Evolutionary conservation across 2,329 filamentous ascomycete species (phyloP).

Genomic region (Laburnicola sp.): DNA sequence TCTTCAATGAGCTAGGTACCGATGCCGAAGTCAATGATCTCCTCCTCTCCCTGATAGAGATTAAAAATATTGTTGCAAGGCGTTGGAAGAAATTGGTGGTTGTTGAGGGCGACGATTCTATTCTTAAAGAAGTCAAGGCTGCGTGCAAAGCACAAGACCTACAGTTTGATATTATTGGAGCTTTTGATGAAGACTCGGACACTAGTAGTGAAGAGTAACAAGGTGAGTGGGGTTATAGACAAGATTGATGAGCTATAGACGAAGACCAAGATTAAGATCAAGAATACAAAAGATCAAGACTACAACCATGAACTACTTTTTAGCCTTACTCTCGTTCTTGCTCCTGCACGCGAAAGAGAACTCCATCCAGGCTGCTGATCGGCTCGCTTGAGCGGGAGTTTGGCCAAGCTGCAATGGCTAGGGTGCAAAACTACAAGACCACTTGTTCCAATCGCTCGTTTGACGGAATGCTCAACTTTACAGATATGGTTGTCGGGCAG

Average conservation of each 20-base stretch:
- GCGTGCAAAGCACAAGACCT: slow-evolving; percentile 26
- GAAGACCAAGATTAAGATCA: not conserved
- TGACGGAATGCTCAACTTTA: no score
- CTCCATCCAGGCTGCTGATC: no score
- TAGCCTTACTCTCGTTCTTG: no score
- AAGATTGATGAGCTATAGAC: not conserved
- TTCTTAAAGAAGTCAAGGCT: slow-evolving; percentile 28
- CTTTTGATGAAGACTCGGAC: slow-evolving; percentile 2
- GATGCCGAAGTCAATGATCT: slow-evolving; percentile 37
- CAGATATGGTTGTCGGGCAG: no score
- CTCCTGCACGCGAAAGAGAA: no score
- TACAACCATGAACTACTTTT: not conserved
- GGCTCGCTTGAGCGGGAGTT: no score
- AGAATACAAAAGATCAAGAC: not conserved
- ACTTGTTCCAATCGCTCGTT: no score
- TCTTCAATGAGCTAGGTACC: slow-evolving; percentile 38
- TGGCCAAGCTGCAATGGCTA: no score
- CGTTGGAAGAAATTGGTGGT: slow-evolving; percentile 31
- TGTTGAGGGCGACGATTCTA: slow-evolving; percentile 29
- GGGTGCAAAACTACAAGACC: no score
- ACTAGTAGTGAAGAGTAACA: not conserved
- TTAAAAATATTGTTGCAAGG: slow-evolving; percentile 30
- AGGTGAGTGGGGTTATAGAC: not conserved
- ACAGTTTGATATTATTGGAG: slow-evolving; percentile 56
- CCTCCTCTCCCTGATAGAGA: slow-evolving; percentile 31